Percentiles rank a stretch among this genome's conserved stretches.
These are phyloP conservation scores for Rachicladosporium sp. DNA, from an alignment of 2,329 filamentous ascomycete species.

Conservation along the genomic window DNA sequence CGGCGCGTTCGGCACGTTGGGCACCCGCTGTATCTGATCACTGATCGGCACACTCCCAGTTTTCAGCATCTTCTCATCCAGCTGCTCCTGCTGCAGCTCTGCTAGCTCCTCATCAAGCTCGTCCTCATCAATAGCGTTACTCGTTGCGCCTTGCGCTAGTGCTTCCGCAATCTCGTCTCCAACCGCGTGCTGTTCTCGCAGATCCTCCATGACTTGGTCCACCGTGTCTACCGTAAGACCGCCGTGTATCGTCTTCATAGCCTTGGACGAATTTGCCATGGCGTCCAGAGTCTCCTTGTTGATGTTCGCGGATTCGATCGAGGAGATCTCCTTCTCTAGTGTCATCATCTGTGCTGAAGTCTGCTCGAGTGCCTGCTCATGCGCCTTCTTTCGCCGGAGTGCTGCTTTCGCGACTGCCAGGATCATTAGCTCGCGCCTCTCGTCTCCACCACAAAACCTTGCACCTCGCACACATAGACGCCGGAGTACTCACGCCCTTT, in stretches of 20 bases:
- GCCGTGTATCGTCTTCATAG: conserved; percentile 88
- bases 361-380: conserved; percentile 84
- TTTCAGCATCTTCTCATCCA: conserved; percentile 88
- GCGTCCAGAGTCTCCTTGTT: conserved; percentile 91
- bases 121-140: conserved; percentile 67
- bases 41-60: conserved; percentile 73
- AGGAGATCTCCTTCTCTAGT: conserved; percentile 88
- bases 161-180: conserved; percentile 85
- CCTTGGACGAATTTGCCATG: conserved; percentile 80
- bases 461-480: no score
- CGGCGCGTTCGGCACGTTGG: conserved; percentile 49
- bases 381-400: conserved; percentile 83
- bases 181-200: conserved; percentile 84
- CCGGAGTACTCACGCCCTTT: conserved; percentile 67
- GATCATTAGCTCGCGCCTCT: no score
- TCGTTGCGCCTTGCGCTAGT: conserved; percentile 57
- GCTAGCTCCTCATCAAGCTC: conserved; percentile 81
- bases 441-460: no score
- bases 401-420: conserved; percentile 87
- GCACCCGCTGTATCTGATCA: conserved; percentile 66
- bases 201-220: conserved; percentile 84
- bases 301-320: conserved; percentile 96
- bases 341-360: conserved; percentile 82
- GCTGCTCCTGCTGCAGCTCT: conserved; percentile 74
- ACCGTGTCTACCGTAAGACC: conserved; percentile 89